Evolutionary conservation across 306 rosid species (phyloP).

Genomic region (Urtica urens): DNA sequence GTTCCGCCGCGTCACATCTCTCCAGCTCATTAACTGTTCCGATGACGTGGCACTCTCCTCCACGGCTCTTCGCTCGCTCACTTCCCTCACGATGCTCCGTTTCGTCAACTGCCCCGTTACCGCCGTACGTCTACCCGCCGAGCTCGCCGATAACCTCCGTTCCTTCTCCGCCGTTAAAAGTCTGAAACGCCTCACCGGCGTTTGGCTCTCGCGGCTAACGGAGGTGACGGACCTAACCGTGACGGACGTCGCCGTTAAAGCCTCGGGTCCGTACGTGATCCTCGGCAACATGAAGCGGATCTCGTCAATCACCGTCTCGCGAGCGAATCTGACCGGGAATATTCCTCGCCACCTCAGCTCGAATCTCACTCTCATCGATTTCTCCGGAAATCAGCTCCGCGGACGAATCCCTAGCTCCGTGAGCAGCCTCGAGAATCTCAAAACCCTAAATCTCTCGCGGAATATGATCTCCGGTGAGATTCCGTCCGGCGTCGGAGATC

Average conservation of each 20-base stretch:
- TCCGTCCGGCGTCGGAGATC: slow-evolving; percentile 63
- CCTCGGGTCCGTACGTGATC: slow-evolving; percentile 69
- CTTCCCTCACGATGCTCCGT: slow-evolving; percentile 56
- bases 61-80: slow-evolving; percentile 89
- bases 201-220: slow-evolving; percentile 68
- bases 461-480: slow-evolving; percentile 51
- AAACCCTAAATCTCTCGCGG: slow-evolving; percentile 49
- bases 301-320: slow-evolving; percentile 49
- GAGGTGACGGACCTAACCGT: slow-evolving; percentile 76
- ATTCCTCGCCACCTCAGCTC: slow-evolving; percentile 48
- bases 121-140: slow-evolving; percentile 70
- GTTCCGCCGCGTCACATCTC: slow-evolving; percentile 70
- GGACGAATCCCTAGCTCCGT: slow-evolving; percentile 59
- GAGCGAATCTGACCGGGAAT: slow-evolving; percentile 63
- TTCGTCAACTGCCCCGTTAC: slow-evolving; percentile 74
- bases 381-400: slow-evolving; percentile 51
- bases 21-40: slow-evolving; percentile 62
- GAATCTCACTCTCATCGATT: slow-evolving; percentile 65
- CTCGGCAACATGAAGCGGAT: slow-evolving; percentile 61
- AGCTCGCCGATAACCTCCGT: slow-evolving; percentile 54
- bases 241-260: slow-evolving; percentile 34
- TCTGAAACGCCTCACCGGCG: slow-evolving; percentile 58
- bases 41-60: slow-evolving; percentile 65
- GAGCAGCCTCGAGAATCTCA: slow-evolving; percentile 47
- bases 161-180: slow-evolving; percentile 55